These are phyloP conservation scores for Jaltomata sinuosa DNA, from an alignment of 257 asterid species.

Conservation along the genomic window DNA sequence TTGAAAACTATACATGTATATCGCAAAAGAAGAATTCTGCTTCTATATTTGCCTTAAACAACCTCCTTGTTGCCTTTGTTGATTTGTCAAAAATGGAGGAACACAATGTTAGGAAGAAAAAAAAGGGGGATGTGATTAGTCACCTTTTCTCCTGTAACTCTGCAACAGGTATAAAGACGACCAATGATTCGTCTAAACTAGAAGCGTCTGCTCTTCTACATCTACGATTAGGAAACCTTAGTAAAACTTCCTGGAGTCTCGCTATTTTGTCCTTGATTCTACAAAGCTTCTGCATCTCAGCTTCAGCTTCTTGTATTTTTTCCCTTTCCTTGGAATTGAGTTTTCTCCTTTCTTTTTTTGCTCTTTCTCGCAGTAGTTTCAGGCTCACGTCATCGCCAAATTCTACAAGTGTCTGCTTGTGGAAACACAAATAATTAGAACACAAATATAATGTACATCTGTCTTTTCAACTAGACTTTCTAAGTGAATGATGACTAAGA, in stretches of 20 bases:
- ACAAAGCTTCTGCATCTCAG: conserved; percentile 72
- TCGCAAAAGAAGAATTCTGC: background rate
- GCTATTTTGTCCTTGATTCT: conserved; percentile 56
- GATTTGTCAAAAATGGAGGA: background rate
- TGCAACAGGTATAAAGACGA: conserved; percentile 70
- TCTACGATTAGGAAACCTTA: conserved; percentile 28
- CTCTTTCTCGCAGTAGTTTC: conserved; percentile 56
- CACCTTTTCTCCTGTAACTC: conserved; percentile 66
- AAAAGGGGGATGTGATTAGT: background rate
- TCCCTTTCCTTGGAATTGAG: conserved; percentile 20
- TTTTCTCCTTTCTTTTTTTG: conserved; percentile 52
- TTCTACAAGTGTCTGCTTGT: conserved; percentile 39
- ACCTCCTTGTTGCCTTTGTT: background rate
- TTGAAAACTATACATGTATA: background rate
- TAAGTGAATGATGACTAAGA: background rate
- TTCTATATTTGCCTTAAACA: background rate
- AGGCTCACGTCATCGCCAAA: conserved; percentile 68
- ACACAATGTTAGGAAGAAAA: background rate
- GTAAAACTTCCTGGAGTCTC: conserved; percentile 40
- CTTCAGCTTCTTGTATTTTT: conserved; percentile 35
- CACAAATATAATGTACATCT: background rate
- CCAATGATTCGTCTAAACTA: conserved; percentile 21
- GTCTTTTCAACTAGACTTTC: background rate
- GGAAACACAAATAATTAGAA: background rate
- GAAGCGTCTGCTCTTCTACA: conserved; percentile 18